Evolutionary conservation across 2,329 filamentous ascomycete species (phyloP), one percentile per base, ranked within the genome.

Genomic region (Aspergillus aculeatinus): DNA sequence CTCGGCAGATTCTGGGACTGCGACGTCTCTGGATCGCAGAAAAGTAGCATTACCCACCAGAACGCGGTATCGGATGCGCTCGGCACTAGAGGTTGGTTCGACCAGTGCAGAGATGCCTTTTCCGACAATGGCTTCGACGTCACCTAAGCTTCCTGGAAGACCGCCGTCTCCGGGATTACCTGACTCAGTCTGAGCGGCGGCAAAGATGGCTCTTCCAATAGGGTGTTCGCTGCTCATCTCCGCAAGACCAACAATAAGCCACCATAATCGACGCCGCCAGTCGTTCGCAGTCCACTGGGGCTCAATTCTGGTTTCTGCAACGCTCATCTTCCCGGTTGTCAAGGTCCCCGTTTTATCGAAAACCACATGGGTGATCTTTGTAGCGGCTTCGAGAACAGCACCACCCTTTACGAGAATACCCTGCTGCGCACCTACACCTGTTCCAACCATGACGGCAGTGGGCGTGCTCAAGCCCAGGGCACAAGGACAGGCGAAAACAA

Each of bases 321-420:
- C 93, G 63, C 86, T 96, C 92, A 99, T 98, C 77, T 93, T 96
- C 50, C 95, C 95, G 67, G 95, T 86, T 0, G 95, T 99, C 61
- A 99, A 83, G 3, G 94, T 98, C 31, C 94, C 94, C 1, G 94
- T 98, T 83, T 98, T 98, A 80, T 98, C 94, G 23, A 98, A 85
- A 16, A 98, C 90, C 21, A 98, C 85, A 67, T 96, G 90, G 1
- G 89, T 96, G 66, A 98, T 85, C 75, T 92, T 94, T 9, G 92
- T 98, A 0, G 92, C 90, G 4, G 87, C 92, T 79, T 99, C 94
- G 3, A 99, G 81, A 31, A 93, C 92, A 47, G 91, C 93, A 58
- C 95, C 95, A 57, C 95, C 94, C 78, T 99, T 99, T 74, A 98
- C 92, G n/a, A 99, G 82, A 67, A 99, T 99, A 25, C 95, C 95